phyloP scores from a whole-genome alignment of 2,329 filamentous ascomycete species.

The Ceratocystis colombiana region DNA sequence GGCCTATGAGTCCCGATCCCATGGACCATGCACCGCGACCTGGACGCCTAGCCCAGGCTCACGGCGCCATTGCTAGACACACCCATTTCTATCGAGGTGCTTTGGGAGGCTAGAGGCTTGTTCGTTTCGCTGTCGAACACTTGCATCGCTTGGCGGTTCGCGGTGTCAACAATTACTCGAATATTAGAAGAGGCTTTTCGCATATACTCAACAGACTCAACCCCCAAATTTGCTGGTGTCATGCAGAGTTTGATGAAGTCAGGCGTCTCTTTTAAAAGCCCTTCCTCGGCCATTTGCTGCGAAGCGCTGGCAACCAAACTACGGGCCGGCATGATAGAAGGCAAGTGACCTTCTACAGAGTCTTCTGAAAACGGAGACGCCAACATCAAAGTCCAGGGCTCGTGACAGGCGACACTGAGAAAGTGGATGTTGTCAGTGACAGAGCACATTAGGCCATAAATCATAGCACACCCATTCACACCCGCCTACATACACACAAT shows the following conservation, averaged over 20 bases:
- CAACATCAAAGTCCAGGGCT: neutral
- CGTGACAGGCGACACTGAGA: neutral
- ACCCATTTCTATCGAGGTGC: neutral
- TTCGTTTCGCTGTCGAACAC: neutral
- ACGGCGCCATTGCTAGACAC: neutral
- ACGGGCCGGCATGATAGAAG: neutral
- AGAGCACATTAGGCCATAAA: neutral
- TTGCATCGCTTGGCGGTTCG: neutral
- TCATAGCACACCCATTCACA: neutral
- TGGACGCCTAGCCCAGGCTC: neutral
- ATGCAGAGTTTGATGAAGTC: neutral
- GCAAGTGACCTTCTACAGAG: neutral
- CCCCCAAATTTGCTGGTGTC: neutral
- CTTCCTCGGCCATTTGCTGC: neutral
- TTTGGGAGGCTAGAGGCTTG: neutral
- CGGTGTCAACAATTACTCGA: neutral
- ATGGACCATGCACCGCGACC: neutral
- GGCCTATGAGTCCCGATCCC: neutral
- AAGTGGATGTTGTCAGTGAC: neutral
- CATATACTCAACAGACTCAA: conserved; percentile 1
- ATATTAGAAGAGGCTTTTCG: neutral
- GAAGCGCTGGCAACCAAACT: too few species aligned
- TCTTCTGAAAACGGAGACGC: neutral
- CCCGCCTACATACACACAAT: neutral
- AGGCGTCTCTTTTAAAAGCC: neutral